phyloP scores from a whole-genome alignment of 305 asterid genomes.

The Galium porrigens region DNA sequence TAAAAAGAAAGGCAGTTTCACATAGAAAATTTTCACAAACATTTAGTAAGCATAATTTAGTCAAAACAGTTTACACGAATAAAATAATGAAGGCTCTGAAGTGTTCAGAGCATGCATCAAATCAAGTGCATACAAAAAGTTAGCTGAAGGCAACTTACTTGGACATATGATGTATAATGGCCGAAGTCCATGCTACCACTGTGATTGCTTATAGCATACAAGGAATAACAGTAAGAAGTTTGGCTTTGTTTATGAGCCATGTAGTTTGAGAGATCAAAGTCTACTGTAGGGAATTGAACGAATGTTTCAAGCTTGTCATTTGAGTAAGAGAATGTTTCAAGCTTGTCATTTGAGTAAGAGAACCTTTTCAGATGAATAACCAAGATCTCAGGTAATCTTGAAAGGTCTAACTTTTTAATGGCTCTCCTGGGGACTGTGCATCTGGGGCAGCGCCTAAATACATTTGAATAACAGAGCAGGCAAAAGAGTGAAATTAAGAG shows the following conservation, averaged over 20 bases:
- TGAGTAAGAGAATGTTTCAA: conserved; percentile 46
- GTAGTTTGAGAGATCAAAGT: conserved; percentile 51
- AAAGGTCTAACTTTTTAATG: conserved; percentile 60
- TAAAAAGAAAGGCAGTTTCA: not conserved
- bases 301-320: conserved; percentile 55
- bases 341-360: conserved; percentile 43
- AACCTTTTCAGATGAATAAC: conserved; percentile 72
- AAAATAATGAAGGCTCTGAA: not conserved
- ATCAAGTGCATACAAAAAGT: conserved; percentile 7
- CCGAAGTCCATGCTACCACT: conserved; percentile 58
- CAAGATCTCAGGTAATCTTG: conserved; percentile 73
- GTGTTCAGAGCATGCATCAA: conserved; percentile 11
- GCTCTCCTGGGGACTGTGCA: conserved; percentile 66
- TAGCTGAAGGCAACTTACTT: conserved; percentile 32
- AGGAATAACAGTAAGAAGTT: conserved; percentile 29
- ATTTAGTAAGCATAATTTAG: too few relatives aligned
- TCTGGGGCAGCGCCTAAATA: conserved; percentile 52
- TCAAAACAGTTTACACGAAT: not conserved
- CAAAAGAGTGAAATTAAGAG: not conserved
- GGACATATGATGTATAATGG: conserved; percentile 63
- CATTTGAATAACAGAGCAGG: conserved; percentile 1
- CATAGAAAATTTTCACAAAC: not conserved
- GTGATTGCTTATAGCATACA: conserved; percentile 71
- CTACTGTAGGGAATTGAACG: conserved; percentile 60
- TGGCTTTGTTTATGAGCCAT: conserved; percentile 23